These are phyloP conservation scores for Chenopodium quinoa DNA, from an alignment of 148 eudicot species.

Conservation along the genomic window DNA sequence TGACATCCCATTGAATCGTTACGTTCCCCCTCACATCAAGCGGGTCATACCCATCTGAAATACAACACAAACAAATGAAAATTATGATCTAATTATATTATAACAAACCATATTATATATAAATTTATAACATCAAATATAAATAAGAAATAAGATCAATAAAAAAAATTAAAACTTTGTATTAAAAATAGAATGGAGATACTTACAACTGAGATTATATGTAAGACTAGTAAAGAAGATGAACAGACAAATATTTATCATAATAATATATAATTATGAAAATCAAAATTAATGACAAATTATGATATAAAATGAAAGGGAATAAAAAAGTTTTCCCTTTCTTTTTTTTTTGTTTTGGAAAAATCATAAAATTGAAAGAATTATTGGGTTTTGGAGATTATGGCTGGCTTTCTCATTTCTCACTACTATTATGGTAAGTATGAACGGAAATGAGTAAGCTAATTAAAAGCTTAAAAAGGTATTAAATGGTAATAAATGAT, in stretches of 20 bases:
- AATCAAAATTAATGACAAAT: not conserved
- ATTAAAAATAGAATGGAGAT: not conserved
- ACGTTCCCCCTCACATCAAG: constrained; percentile 76
- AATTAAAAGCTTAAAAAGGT: constrained; percentile 4
- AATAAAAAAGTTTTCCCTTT: not conserved
- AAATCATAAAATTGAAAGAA: not conserved
- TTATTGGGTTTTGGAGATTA: not conserved
- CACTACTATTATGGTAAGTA: not conserved
- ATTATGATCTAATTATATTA: not conserved
- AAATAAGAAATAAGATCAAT: not conserved
- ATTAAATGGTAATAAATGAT: constrained; percentile 12
- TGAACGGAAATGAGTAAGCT: constrained; percentile 15
- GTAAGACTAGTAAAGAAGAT: constrained; percentile 19
- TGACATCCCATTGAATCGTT: constrained; percentile 79
- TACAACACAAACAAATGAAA: not conserved
- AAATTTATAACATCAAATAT: not conserved
- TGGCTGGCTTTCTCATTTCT: not conserved
- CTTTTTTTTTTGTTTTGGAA: not conserved
- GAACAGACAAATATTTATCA: constrained; percentile 9
- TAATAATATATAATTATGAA: not conserved
- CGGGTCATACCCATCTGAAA: constrained; percentile 78
- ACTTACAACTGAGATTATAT: constrained; percentile 19
- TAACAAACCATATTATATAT: not conserved
- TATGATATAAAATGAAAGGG: not conserved
- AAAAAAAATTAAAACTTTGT: not conserved